Base-by-base conservation (phyloP, 2,329 filamentous ascomycete species). In the Diaporthe longicolla region DNA sequence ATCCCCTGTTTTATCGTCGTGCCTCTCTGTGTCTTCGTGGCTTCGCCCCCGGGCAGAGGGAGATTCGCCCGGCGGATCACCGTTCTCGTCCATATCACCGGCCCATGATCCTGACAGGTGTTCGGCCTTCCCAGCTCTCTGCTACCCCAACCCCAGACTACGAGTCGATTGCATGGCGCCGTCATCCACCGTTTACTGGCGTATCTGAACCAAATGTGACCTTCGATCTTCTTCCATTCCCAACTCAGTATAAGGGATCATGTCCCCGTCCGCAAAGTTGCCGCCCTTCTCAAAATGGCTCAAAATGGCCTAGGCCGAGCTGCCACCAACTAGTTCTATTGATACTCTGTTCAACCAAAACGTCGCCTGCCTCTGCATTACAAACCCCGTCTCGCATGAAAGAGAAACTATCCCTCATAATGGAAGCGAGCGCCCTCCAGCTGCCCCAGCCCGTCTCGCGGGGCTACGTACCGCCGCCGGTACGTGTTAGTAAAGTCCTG, bases 401-500 rank as follows among this genome's bases (percentile, higher is more conserved):
- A 26, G 43, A 4, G 7, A 37, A n/a, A 59, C 78, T 83, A 91
- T 74, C 89, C 89, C 73, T 84, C 85, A 81, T 98, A 98, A 78
- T 94, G 93, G 85, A 98, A 98, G 77, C 94, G 91, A 29, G 93
- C 91, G 32, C 95, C 95, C 84, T 98, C 95, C 73, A 98, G 86
- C 80, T 95, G 90, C 4, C 96, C 96, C 55, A 98, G 86, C 0
- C 96, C 96, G 81, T 98, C 96, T 75, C 96, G 88, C 9, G 97
- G 97, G n/a, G 97, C 96, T 61, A 99, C 94, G 80, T 99, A 98
- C 76, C 97, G 90, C 80, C 97, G 89, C 68, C 97, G 91, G 83
- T 99, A 99, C 40, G 92, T 94, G 82, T 96, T 97, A 32, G 97
- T 98, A 82, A 99, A 99, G 83, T 99, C 97, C 84, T 98, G 97